phyloP scores from a whole-genome alignment of 2,329 filamentous ascomycete genomes.

The Cryphonectria nitschkei region DNA sequence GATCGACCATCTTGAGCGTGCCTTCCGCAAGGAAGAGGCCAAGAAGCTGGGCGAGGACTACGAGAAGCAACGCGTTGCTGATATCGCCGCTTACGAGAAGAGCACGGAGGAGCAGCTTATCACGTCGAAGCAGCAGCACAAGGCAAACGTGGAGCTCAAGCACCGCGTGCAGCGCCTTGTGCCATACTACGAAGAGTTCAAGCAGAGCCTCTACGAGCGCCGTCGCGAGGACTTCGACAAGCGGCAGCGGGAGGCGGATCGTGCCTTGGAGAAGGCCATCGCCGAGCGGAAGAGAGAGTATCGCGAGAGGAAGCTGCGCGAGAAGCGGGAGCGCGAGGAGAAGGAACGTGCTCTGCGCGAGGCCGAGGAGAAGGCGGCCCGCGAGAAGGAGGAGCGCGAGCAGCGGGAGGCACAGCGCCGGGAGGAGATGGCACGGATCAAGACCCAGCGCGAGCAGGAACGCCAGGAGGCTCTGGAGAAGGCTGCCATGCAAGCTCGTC shows the following conservation, averaged over 20 bases:
- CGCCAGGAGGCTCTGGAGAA: conserved; percentile 70
- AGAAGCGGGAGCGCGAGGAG: conserved; percentile 85
- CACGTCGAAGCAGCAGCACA: conserved; percentile 86
- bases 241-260: conserved; percentile 86
- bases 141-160: conserved; percentile 90
- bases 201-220: conserved; percentile 78
- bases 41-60: conserved; percentile 91
- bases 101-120: conserved; percentile 76
- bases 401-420: conserved; percentile 79
- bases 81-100: conserved; percentile 79
- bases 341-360: conserved; percentile 77
- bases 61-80: conserved; percentile 76
- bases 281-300: conserved; percentile 84
- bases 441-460: conserved; percentile 68
- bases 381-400: conserved; percentile 85
- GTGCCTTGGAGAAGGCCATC: conserved; percentile 92
- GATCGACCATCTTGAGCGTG: conserved; percentile 95
- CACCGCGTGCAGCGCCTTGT: conserved; percentile 86
- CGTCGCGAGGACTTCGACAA: conserved; percentile 96
- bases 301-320: conserved; percentile 78
- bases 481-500: conserved; percentile 72
- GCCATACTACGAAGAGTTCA: conserved; percentile 82
- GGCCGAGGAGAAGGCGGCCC: conserved; percentile 79
- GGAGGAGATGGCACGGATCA: conserved; percentile 67
- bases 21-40: conserved; percentile 91